Evolutionary conservation across 2,329 filamentous ascomycete genomes (phyloP).

Genomic region (Aphanoascus verrucosus): DNA sequence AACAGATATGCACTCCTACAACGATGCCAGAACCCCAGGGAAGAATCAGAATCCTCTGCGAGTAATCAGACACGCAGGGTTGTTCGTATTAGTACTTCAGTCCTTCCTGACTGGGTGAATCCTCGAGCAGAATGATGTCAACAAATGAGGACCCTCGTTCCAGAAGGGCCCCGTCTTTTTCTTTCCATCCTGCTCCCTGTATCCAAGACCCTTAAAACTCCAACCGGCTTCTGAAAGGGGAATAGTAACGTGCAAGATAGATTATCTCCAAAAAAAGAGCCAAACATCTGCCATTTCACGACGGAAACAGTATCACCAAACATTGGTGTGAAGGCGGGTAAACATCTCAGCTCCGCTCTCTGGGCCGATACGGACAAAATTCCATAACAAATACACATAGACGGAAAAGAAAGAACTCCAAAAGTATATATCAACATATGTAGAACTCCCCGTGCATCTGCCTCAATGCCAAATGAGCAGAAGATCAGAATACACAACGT

Average conservation of each 20-base stretch:
- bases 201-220: slow-evolving; percentile 3
- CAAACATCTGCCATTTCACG: not conserved
- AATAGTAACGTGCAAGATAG: not conserved
- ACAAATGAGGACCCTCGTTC: not conserved
- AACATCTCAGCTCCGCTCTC: not conserved
- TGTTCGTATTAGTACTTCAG: not conserved
- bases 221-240: not conserved
- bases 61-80: not conserved
- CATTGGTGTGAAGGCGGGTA: not conserved
- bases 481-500: not conserved
- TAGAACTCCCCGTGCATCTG: not conserved
- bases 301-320: not conserved
- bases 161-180: not conserved
- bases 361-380: not conserved
- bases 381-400: slow-evolving; percentile 1
- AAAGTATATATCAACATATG: slow-evolving; percentile 1
- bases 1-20: not conserved
- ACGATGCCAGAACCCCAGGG: not conserved
- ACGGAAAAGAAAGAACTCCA: not conserved
- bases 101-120: not conserved
- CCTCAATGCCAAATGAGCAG: slow-evolving; percentile 8
- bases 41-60: not conserved
- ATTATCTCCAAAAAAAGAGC: not conserved
- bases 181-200: not conserved
- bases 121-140: not conserved